Evolutionary conservation across 2,329 filamentous ascomycete genomes (phyloP), one percentile per base, ranked within the genome.

Genomic region (Thielaviopsis ethacetica): DNA sequence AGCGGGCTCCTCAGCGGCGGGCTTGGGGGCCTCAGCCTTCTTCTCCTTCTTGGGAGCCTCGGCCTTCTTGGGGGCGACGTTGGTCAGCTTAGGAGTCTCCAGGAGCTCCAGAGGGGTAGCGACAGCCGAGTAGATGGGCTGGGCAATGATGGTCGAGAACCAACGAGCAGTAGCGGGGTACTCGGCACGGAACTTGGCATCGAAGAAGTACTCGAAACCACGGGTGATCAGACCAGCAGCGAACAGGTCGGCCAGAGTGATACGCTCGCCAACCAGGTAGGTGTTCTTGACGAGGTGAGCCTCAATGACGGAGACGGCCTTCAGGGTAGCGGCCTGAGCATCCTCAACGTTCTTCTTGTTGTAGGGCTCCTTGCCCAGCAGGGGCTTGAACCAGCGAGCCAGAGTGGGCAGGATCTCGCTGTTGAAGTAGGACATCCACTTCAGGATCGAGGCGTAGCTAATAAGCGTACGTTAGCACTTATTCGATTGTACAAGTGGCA

Each of bases 381-480:
- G 84, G 66, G 93, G 93, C 66, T 81, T 81, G 83, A 87, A 93
- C 88, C 89, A 96, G 71, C 73, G 78, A 75, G 79, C 84, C 65
- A 97, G 75, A 65, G 75, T 72, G 64, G 81, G 72, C 66, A 95
- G 79, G 68, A 96, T 72, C 79, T 98, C 91, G 62, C 76, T 72
- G 84, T 97, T 98, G 82, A 86, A 87, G 77, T 85, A 97, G 65
- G 91, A 97, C 85, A 96, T 84, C 93, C 93, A 98, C 76, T 87
- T 88, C 72, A 98, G 81, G 75, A 98, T 98, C 67, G 91, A 91
- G 68, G 93, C 93, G 75, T 97, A 91, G 73, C 80, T 83, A 22
- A 51, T 26, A 44, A 34, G 30, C 5, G 15, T 44, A 17, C 17
- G 38, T 44, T 44, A 44, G 38, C 5, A 44, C 12, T 5, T n/a